These are phyloP conservation scores for Anaeramoeba flamelloides DNA, from an alignment of 78 protist genomes.

Conservation along the genomic window DNA sequence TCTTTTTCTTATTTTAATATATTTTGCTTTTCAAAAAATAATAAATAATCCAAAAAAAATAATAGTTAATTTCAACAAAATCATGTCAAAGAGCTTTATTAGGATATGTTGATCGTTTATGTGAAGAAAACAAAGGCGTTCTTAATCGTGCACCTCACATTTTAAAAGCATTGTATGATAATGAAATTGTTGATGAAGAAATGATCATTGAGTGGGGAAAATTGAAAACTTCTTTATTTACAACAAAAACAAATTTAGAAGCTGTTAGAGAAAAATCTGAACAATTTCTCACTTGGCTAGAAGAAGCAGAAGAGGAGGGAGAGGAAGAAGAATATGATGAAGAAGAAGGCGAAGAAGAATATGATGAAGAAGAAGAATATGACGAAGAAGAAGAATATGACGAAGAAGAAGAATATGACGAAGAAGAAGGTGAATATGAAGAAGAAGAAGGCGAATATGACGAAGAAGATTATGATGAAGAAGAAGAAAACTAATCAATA, in stretches of 20 bases:
- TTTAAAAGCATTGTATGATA: not conserved
- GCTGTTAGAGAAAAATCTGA: not conserved
- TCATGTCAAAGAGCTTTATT: not conserved
- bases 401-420: not conserved
- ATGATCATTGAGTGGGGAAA: not conserved
- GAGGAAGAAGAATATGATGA: not conserved
- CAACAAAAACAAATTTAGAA: not conserved
- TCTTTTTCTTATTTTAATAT: too few species aligned
- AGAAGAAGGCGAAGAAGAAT: not conserved
- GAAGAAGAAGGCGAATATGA: too few species aligned
- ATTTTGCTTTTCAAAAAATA: too few species aligned
- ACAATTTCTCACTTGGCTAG: not conserved
- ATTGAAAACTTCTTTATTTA: not conserved
- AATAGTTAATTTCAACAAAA: not conserved
- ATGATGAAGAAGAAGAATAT: not conserved
- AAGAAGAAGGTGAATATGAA: too few species aligned
- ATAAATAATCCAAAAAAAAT: too few species aligned
- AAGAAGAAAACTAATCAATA: too few species aligned
- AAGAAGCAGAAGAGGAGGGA: not conserved
- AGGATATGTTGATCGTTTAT: not conserved
- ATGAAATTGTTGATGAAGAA: not conserved
- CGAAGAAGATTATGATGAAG: too few species aligned
- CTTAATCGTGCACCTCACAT: not conserved
- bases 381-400: not conserved
- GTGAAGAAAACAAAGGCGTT: not conserved